Evolutionary conservation across 2,329 filamentous ascomycete genomes (phyloP), one percentile per base, ranked within the genome.

Genomic region (Aspergillus cejpii): DNA sequence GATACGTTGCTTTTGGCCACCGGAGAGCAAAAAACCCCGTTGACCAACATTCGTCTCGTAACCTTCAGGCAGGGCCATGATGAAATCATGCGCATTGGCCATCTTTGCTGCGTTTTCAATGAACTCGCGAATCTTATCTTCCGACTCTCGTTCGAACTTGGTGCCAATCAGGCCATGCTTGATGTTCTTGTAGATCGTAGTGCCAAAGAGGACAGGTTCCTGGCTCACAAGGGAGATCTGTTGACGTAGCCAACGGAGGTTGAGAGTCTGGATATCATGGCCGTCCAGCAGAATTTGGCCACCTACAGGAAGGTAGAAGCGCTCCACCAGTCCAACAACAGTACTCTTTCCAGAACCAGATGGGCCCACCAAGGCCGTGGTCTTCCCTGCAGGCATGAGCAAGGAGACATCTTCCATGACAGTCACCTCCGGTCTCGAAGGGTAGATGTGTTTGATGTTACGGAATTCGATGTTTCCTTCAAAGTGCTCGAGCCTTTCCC

Each of bases 21-120:
- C 92, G 44, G 87, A 94, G 6, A 98, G 76, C 41, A 96, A 71
- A 63, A 95, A 94, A 7, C 92, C 92, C 51, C 90, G 84, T 66
- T 97, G 89, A 45, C 92, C 92, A n/a, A 97, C 91, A 53, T 94
- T 83, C 0, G 92, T 97, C 53, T 95, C 80, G 58, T 97, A 97
- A 1, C 86, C 85, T 55, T 97, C 85, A 0, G 92, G 89, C 1
- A 97, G 77, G 10, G 76, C 69, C 5, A 74, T 78, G 53, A 98
- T 84, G 62, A 98, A 98, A 53, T 94, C 89, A 62, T 97, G 90
- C 1, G 91, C 91, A 56, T 97, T 96, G 11, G 92, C 86, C 76
- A 86, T 94, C 65, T 81, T 86, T 6, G 92, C 87, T 12, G 92
- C 92, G 33, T 87, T 78, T 39, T 85, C 76, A 29, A 97, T 79